Percentiles rank a stretch among this genome's conserved stretches.
phyloP scores from a whole-genome alignment of 2,329 filamentous ascomycete genomes.

The Pseudogymnoascus sp. region DNA sequence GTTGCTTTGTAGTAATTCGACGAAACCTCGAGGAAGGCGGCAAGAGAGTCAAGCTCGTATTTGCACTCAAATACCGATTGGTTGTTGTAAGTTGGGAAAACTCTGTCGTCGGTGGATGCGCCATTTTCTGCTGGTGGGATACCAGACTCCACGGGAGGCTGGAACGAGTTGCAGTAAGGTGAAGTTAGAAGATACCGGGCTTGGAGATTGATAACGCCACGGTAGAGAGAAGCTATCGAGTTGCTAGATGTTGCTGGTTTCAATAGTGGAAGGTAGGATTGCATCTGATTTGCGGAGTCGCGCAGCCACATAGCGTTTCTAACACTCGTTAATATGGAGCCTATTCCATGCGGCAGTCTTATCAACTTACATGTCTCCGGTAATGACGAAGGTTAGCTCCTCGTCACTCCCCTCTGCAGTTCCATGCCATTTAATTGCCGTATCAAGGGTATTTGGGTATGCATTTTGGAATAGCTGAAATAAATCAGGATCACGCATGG shows the following conservation, averaged over 20 bases:
- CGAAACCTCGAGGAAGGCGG: slow-evolving; percentile 74
- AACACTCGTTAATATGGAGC: slow-evolving; percentile 35
- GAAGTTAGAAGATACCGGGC: slow-evolving; percentile 57
- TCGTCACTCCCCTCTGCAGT: slow-evolving; percentile 50
- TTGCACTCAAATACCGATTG: slow-evolving; percentile 86
- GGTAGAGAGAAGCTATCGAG: slow-evolving; percentile 59
- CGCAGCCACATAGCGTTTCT: slow-evolving; percentile 89
- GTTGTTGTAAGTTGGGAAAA: slow-evolving; percentile 62
- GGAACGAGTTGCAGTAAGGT: slow-evolving; percentile 87
- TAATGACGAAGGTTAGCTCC: slow-evolving; percentile 55
- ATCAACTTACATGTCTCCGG: slow-evolving; percentile 41
- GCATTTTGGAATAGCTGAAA: slow-evolving; percentile 64
- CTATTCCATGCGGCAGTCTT: slow-evolving; percentile 44
- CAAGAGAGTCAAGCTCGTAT: slow-evolving; percentile 87
- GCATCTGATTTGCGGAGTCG: slow-evolving; percentile 71
- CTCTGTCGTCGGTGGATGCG: slow-evolving; percentile 51
- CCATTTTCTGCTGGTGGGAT: slow-evolving; percentile 51
- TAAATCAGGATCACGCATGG: slow-evolving; percentile 69
- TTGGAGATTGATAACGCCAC: slow-evolving; percentile 66
- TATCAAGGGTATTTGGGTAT: slow-evolving; percentile 69
- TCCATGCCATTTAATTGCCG: slow-evolving; percentile 63
- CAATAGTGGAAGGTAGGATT: slow-evolving; percentile 58
- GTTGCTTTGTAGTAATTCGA: slow-evolving; percentile 74
- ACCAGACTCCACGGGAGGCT: slow-evolving; percentile 70
- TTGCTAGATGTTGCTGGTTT: slow-evolving; percentile 44